These are phyloP conservation scores for Eucalyptus guilfoylei DNA, from an alignment of 345 rosid species.

Conservation along the genomic window DNA sequence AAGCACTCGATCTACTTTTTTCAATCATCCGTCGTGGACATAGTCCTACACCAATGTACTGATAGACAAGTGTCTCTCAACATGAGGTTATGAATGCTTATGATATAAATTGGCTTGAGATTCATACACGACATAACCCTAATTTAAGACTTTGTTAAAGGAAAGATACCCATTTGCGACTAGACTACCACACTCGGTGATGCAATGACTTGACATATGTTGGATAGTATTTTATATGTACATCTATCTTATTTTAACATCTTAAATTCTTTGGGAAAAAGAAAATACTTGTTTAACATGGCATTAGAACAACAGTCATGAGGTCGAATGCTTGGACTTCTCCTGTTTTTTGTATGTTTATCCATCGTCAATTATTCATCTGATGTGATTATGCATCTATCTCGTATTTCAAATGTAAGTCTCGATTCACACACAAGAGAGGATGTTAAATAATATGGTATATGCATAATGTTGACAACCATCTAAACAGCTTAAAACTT, in stretches of 20 bases:
- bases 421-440: not conserved
- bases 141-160: too few relatives aligned
- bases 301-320: rapidly evolving
- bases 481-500: not conserved
- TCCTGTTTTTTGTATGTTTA: too few relatives aligned
- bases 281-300: not conserved
- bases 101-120: not conserved
- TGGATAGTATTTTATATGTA: rapidly evolving
- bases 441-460: not conserved
- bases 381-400: too few relatives aligned
- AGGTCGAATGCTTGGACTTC: too few relatives aligned
- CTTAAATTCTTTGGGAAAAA: not conserved
- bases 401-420: not conserved
- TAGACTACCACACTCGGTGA: too few relatives aligned
- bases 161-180: too few relatives aligned
- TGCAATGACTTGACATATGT: too few relatives aligned
- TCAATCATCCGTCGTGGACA: not conserved
- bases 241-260: not conserved
- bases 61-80: too few relatives aligned
- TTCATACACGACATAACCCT: not conserved
- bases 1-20: too few relatives aligned
- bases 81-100: too few relatives aligned
- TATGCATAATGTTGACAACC: not conserved
- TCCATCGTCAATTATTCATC: too few relatives aligned
- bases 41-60: not conserved